These are phyloP conservation scores for Cymbopogon flexuosus DNA, from an alignment of 202 grass and related monocot species.

Conservation along the genomic window DNA sequence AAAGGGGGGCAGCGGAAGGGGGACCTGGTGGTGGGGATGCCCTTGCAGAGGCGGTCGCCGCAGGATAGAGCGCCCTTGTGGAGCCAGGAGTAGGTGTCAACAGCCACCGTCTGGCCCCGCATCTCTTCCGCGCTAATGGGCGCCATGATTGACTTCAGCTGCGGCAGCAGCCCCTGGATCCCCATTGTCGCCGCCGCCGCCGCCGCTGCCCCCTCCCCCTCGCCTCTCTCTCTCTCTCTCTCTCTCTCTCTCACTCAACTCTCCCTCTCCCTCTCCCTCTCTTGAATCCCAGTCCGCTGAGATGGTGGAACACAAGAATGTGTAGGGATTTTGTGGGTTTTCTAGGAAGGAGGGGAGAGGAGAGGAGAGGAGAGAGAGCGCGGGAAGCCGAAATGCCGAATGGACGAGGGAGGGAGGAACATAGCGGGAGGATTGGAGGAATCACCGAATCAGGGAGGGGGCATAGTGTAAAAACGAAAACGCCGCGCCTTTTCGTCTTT, in stretches of 20 bases:
- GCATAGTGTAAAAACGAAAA: too few relatives aligned
- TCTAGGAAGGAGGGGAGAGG: not conserved
- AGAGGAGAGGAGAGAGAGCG: not conserved
- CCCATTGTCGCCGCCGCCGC: constrained; percentile 51
- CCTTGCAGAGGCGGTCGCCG: constrained; percentile 79
- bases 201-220: not conserved
- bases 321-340: constrained; percentile 2
- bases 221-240: not conserved
- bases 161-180: constrained; percentile 85
- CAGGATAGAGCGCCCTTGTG: constrained; percentile 94
- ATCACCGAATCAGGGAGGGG: not conserved
- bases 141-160: constrained; percentile 88
- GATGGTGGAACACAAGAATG: not conserved
- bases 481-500: too few relatives aligned
- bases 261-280: not conserved
- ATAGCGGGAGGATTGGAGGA: too few relatives aligned
- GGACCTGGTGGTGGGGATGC: constrained; percentile 81
- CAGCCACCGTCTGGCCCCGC: constrained; percentile 72
- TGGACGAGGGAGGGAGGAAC: not conserved
- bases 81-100: constrained; percentile 97
- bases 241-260: not conserved
- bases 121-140: constrained; percentile 73
- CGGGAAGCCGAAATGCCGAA: constrained; percentile 26
- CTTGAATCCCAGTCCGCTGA: not conserved
- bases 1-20: not conserved